These are phyloP conservation scores for Citrullus colocynthis DNA, from an alignment of 306 rosid genomes.

Conservation along the genomic window DNA sequence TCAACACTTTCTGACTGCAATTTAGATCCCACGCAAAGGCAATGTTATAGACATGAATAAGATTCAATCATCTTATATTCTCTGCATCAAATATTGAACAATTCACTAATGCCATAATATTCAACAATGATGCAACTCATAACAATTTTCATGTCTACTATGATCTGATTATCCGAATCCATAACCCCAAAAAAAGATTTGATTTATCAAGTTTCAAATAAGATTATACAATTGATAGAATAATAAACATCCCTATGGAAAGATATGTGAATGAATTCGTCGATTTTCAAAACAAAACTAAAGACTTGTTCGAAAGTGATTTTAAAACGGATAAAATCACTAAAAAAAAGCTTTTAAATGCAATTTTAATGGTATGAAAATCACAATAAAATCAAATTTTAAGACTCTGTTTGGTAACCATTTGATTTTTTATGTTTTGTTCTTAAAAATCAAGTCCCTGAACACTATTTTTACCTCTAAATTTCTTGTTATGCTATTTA, in stretches of 20 bases:
- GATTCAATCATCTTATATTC: too few species aligned
- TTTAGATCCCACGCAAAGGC: neutral
- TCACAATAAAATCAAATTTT: too few species aligned
- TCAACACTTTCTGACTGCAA: slow-evolving; percentile 67
- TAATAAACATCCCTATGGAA: neutral
- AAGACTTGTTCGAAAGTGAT: neutral
- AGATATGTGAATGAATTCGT: neutral
- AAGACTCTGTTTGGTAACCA: too few species aligned
- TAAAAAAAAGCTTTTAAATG: too few species aligned
- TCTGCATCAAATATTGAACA: neutral
- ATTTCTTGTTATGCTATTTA: too few species aligned
- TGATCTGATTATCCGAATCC: neutral
- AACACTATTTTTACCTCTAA: too few species aligned
- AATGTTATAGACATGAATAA: neutral
- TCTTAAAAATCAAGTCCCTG: too few species aligned
- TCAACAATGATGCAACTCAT: neutral
- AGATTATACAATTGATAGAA: neutral
- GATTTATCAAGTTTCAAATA: neutral
- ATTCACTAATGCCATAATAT: neutral
- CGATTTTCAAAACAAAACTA: neutral
- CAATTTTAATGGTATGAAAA: too few species aligned
- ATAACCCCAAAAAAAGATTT: neutral
- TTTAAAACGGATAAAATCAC: neutral
- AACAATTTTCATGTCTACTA: too few species aligned
- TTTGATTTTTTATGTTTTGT: too few species aligned